Evolutionary conservation across 345 rosid genomes (phyloP).

Genomic region (Populus simonii): DNA sequence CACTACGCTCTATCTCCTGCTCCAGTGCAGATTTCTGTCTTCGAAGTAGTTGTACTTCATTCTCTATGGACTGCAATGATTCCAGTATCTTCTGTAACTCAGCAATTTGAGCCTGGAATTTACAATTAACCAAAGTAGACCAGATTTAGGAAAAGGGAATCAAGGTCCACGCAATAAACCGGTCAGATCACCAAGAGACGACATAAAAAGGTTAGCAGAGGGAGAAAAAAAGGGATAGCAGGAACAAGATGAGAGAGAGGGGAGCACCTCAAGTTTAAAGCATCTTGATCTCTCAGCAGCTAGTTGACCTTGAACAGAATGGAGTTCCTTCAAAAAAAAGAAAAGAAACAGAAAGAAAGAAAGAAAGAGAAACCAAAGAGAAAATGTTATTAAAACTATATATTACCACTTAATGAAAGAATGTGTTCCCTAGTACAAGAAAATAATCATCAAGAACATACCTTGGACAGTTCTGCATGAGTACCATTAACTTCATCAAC

Average conservation of each 20-base stretch:
- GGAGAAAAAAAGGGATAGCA: background rate
- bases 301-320: conserved; percentile 87
- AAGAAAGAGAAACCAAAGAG: background rate
- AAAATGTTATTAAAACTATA: background rate
- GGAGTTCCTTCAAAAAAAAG: conserved; percentile 57
- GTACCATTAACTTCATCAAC: conserved; percentile 65
- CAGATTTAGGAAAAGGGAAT: background rate
- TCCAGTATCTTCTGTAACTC: conserved; percentile 81
- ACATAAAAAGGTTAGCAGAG: background rate
- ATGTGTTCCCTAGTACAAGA: background rate
- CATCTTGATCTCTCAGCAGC: conserved; percentile 94
- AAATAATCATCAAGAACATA: conserved; percentile 17
- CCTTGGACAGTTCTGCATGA: conserved; percentile 78
- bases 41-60: conserved; percentile 78
- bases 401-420: background rate
- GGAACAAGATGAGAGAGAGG: background rate
- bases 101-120: conserved; percentile 77
- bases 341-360: background rate
- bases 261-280: conserved; percentile 84
- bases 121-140: conserved; percentile 9
- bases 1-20: conserved; percentile 53
- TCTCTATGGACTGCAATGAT: conserved; percentile 66
- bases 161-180: background rate
- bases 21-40: conserved; percentile 68
- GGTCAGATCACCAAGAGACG: background rate